phyloP scores from a whole-genome alignment of 345 rosid species.

The Eutrema yunnanense region DNA sequence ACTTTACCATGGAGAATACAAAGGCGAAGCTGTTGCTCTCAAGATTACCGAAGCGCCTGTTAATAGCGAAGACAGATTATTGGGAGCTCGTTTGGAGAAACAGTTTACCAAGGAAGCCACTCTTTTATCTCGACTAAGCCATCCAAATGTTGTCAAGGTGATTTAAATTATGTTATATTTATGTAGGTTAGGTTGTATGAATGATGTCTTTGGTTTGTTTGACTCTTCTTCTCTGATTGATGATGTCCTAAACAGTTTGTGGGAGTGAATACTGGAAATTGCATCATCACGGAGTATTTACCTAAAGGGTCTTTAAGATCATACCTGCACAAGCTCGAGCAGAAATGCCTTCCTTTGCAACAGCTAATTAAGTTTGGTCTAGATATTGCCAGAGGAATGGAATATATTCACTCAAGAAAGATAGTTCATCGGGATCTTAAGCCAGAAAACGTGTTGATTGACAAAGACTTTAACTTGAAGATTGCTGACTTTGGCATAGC shows the following conservation, averaged over 20 bases:
- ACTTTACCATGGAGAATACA: slow-evolving; percentile 68
- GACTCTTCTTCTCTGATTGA: neutral
- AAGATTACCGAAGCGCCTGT: slow-evolving; percentile 58
- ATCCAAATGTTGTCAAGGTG: slow-evolving; percentile 73
- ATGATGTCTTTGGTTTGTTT: neutral
- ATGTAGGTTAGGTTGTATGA: neutral
- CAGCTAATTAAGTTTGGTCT: slow-evolving; percentile 49
- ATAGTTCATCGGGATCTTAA: slow-evolving; percentile 86
- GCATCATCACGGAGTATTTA: slow-evolving; percentile 52
- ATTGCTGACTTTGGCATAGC: slow-evolving; percentile 94
- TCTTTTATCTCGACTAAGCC: slow-evolving; percentile 57
- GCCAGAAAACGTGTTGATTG: slow-evolving; percentile 73
- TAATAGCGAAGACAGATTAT: slow-evolving; percentile 44
- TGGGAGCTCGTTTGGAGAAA: slow-evolving; percentile 55
- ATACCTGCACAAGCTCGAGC: slow-evolving; percentile 64
- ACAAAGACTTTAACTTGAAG: slow-evolving; percentile 54
- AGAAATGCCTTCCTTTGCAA: slow-evolving; percentile 45
- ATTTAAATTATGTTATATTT: neutral
- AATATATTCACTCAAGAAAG: slow-evolving; percentile 66
- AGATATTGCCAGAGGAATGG: slow-evolving; percentile 84
- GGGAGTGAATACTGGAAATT: slow-evolving; percentile 50
- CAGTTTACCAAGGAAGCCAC: slow-evolving; percentile 69
- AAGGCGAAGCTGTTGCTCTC: slow-evolving; percentile 70
- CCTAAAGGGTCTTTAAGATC: slow-evolving; percentile 69
- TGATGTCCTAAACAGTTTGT: slow-evolving; percentile 38